A percentile compares a stretch with the other conserved stretches of the same genome.
These are phyloP conservation scores for Blastocystis sp. DNA, from an alignment of 352 stramenopile species.

Conservation along the genomic window DNA sequence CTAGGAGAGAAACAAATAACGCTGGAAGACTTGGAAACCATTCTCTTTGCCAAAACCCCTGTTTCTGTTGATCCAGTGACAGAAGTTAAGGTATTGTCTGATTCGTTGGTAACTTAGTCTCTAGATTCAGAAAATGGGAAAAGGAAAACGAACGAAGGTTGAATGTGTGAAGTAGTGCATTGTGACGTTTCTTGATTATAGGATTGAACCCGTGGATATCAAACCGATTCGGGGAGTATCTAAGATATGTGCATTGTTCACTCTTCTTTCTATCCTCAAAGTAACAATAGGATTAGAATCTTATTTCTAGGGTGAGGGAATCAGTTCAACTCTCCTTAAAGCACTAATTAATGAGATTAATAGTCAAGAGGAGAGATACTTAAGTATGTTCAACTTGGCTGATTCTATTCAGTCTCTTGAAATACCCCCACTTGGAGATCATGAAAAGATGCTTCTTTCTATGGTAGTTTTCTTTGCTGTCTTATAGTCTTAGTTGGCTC, in stretches of 20 bases:
- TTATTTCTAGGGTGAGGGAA: constrained; percentile 16
- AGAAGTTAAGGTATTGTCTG: not conserved
- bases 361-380: not conserved
- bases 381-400: not conserved
- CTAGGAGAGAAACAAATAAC: constrained; percentile 63
- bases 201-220: not conserved
- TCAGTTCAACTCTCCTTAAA: not conserved
- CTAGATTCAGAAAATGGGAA: constrained; percentile 61
- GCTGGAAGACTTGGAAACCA: constrained; percentile 60
- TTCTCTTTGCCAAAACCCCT: not conserved
- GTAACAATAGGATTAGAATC: not conserved
- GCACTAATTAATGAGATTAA: not conserved
- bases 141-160: not conserved
- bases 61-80: constrained; percentile 38
- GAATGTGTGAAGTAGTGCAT: constrained; percentile 15
- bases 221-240: not conserved
- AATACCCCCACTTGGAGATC: not conserved
- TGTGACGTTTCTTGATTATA: not conserved
- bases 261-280: constrained; percentile 45
- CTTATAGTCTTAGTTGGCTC: not conserved
- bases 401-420: not conserved
- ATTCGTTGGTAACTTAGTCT: not conserved
- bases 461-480: not conserved
- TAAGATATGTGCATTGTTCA: constrained; percentile 10
- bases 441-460: not conserved